Percentiles rank a stretch among this genome's conserved stretches.
Evolutionary conservation across 257 asterid species (phyloP).

Genomic region (Schizonepeta tenuifolia): DNA sequence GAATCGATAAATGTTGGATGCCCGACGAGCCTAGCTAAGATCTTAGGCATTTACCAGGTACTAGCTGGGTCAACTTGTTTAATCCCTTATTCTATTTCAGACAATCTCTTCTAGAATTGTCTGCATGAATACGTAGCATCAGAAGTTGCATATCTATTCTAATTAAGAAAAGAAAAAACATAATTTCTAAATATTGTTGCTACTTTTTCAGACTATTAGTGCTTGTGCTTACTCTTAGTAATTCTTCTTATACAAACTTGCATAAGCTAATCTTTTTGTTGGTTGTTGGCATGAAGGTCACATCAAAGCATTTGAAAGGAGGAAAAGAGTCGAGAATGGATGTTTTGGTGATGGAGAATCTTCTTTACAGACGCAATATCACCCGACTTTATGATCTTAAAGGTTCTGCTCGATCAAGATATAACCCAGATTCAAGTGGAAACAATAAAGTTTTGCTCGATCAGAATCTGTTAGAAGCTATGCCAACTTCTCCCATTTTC

Average conservation of each 20-base stretch:
- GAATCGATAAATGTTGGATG: constrained; percentile 61
- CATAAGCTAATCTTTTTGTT: constrained; percentile 32
- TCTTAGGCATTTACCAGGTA: constrained; percentile 91
- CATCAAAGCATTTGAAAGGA: constrained; percentile 67
- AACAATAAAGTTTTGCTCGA: constrained; percentile 83
- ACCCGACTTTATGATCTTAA: constrained; percentile 77
- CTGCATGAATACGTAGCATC: constrained; percentile 1
- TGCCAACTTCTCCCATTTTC: constrained; percentile 91
- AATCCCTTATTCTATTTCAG: background rate
- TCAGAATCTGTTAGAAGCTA: constrained; percentile 75
- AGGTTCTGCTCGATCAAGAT: constrained; percentile 81
- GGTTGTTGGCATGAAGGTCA: constrained; percentile 50
- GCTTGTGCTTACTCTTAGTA: background rate
- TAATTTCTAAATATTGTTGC: background rate
- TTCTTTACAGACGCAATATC: constrained; percentile 68
- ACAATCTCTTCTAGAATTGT: background rate
- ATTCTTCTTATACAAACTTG: constrained; percentile 17
- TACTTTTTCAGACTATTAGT: background rate
- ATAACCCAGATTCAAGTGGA: constrained; percentile 84
- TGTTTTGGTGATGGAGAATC: constrained; percentile 91
- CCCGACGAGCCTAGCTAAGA: constrained; percentile 83
- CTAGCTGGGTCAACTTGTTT: constrained; percentile 3
- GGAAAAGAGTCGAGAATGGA: constrained; percentile 77
- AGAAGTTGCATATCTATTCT: constrained; percentile 18
- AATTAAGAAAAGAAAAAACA: background rate